A percentile compares a stretch with the other conserved stretches of the same genome.
Conservation (phyloP, 2,329 filamentous ascomycete genomes). For the Neonectria magnoliae region DNA sequence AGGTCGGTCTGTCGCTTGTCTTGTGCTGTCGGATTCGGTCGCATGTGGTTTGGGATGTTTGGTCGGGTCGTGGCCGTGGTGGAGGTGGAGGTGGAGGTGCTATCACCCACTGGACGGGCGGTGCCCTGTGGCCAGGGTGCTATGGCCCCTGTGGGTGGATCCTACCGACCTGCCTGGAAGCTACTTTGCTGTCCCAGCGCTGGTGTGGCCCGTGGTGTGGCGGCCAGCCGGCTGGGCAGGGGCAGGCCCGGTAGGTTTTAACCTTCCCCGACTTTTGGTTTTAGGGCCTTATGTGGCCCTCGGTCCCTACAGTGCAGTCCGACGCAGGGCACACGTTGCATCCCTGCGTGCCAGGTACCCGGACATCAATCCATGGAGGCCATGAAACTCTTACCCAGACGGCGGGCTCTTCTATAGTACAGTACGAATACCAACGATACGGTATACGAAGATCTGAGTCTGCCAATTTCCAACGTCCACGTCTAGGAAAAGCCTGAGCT, state of each 20-base stretch:
- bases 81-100: conserved; percentile 3
- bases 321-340: conserved; percentile 4
- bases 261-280: conserved; percentile 5
- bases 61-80: neutral
- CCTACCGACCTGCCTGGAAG: neutral
- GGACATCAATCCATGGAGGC: neutral
- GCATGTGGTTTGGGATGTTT: conserved; percentile 1
- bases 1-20: neutral
- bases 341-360: neutral
- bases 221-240: conserved; percentile 1
- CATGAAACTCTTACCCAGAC: neutral
- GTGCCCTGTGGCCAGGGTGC: neutral
- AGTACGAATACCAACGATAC: neutral
- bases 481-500: neutral
- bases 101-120: neutral
- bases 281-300: conserved; percentile 3
- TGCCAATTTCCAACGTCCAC: neutral
- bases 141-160: neutral
- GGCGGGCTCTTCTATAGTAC: too few species aligned
- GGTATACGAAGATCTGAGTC: neutral
- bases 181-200: neutral
- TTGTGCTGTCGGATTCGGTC: neutral
- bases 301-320: neutral
- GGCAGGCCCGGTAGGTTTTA: conserved; percentile 1
- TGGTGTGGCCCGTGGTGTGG: neutral